Conservation (phyloP, 2,329 filamentous ascomycete species). For the Paecilomyces fulvus region DNA sequence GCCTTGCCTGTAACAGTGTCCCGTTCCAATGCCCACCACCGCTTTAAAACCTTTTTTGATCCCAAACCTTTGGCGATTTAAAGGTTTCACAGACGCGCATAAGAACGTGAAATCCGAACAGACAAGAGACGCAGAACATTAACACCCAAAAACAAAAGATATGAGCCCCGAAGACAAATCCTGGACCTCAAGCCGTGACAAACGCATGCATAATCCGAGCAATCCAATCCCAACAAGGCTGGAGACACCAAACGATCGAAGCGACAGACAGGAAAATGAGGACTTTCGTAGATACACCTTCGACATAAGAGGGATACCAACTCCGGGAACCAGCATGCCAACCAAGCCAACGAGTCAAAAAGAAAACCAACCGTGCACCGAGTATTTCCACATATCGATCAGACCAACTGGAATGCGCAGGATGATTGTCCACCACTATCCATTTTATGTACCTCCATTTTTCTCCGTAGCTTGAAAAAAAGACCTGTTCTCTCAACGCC, state of each 20-base stretch:
- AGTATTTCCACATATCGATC: constrained; percentile 18
- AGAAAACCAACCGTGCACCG: constrained; percentile 19
- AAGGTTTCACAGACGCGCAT: not conserved
- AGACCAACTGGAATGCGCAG: constrained; percentile 11
- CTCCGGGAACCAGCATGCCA: constrained; percentile 23
- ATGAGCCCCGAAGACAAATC: not conserved
- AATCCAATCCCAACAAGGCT: constrained; percentile 4
- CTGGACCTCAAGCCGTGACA: not conserved
- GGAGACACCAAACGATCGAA: constrained; percentile 4
- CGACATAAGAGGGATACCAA: constrained; percentile 17
- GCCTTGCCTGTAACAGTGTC: constrained; percentile 1
- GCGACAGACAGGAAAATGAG: constrained; percentile 4
- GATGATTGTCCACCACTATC: constrained; percentile 14
- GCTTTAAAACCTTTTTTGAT: constrained; percentile 1
- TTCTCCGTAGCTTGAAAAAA: constrained; percentile 13
- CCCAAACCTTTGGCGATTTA: not conserved
- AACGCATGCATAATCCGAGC: not conserved
- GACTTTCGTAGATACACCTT: constrained; percentile 10
- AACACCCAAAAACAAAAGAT: not conserved
- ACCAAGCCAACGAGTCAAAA: constrained; percentile 18
- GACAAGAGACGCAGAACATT: not conserved
- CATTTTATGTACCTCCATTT: constrained; percentile 26
- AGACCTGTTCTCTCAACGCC: constrained; percentile 12
- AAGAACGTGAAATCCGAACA: constrained; percentile 1
- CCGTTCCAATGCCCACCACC: constrained; percentile 2